These are phyloP conservation scores for Botryosphaeria dothidea DNA, from an alignment of 2,329 filamentous ascomycete genomes.

Conservation along the genomic window DNA sequence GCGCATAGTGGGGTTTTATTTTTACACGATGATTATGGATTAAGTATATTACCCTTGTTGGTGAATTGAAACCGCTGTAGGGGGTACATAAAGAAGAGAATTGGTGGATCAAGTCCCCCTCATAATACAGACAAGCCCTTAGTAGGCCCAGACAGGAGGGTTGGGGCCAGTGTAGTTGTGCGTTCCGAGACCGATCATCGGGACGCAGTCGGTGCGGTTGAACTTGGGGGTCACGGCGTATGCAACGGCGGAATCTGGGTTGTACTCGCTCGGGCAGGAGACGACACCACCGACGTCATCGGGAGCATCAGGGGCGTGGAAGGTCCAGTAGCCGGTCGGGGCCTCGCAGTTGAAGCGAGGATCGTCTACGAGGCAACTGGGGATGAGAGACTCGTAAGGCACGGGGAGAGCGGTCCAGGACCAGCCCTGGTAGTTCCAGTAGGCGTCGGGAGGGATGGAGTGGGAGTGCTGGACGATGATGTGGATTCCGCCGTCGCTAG, in stretches of 20 bases:
- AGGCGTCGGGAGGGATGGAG: constrained; percentile 22
- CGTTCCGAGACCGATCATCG: constrained; percentile 24
- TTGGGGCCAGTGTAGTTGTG: constrained; percentile 24
- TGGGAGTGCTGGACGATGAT: constrained; percentile 28
- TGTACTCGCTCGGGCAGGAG: constrained; percentile 22
- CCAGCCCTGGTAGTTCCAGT: constrained; percentile 25
- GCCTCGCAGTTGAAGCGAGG: constrained; percentile 23
- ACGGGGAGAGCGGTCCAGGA: constrained; percentile 21
- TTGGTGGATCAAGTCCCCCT: neutral
- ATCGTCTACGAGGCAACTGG: constrained; percentile 18
- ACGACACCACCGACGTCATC: constrained; percentile 22
- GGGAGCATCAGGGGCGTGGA: constrained; percentile 23
- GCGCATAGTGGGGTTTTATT: neutral
- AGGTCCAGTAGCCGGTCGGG: constrained; percentile 25
- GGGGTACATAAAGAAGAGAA: neutral
- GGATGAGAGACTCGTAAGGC: neutral
- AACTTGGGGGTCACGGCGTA: constrained; percentile 26
- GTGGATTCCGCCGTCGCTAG: constrained; percentile 20
- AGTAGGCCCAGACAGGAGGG: constrained; percentile 26
- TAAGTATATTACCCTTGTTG: neutral
- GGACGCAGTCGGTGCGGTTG: constrained; percentile 22
- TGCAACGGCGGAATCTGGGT: constrained; percentile 12
- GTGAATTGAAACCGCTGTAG: neutral
- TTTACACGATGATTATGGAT: neutral
- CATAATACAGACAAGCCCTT: neutral